Evolutionary conservation across 805 yeast species (phyloP).

Genomic region (Yarrowia keelungensis): DNA sequence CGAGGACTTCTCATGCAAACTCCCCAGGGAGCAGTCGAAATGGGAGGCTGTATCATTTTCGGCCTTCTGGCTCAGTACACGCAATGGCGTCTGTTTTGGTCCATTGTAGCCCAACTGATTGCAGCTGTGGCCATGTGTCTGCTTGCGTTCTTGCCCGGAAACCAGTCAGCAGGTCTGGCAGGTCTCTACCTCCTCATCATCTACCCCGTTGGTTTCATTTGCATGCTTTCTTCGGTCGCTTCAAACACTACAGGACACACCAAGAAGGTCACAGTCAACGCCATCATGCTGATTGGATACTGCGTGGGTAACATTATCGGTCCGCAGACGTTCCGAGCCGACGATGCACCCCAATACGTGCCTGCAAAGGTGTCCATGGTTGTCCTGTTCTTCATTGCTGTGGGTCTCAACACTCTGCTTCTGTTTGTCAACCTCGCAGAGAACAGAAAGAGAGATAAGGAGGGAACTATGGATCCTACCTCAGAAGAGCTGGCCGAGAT

Average conservation of each 20-base stretch:
- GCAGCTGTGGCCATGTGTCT: constrained; percentile 15
- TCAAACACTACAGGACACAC: constrained; percentile 20
- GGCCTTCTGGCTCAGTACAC: constrained; percentile 21
- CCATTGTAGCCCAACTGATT: constrained; percentile 22
- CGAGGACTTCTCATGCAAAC: constrained; percentile 17
- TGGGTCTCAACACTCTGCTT: constrained; percentile 4
- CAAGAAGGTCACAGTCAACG: constrained; percentile 20
- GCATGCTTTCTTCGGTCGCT: constrained; percentile 15
- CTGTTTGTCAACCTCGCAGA: constrained; percentile 2
- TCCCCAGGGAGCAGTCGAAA: constrained; percentile 10
- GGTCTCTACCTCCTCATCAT: constrained; percentile 20
- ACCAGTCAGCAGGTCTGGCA: constrained; percentile 12
- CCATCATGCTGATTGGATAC: constrained; percentile 5
- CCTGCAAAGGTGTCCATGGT: constrained; percentile 24
- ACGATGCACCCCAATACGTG: constrained; percentile 10
- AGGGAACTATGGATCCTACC: background rate
- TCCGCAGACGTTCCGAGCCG: constrained; percentile 15
- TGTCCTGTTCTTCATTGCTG: background rate
- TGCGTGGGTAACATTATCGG: constrained; percentile 22
- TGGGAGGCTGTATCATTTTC: constrained; percentile 7
- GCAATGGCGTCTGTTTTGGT: constrained; percentile 18
- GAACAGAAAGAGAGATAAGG: constrained; percentile 12
- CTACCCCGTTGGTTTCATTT: constrained; percentile 19
- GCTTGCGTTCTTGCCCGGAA: background rate
- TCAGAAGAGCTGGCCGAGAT: constrained; percentile 10